These are phyloP conservation scores for Hymenoscyphus salicellus DNA, from an alignment of 2,329 filamentous ascomycete species.

Conservation along the genomic window DNA sequence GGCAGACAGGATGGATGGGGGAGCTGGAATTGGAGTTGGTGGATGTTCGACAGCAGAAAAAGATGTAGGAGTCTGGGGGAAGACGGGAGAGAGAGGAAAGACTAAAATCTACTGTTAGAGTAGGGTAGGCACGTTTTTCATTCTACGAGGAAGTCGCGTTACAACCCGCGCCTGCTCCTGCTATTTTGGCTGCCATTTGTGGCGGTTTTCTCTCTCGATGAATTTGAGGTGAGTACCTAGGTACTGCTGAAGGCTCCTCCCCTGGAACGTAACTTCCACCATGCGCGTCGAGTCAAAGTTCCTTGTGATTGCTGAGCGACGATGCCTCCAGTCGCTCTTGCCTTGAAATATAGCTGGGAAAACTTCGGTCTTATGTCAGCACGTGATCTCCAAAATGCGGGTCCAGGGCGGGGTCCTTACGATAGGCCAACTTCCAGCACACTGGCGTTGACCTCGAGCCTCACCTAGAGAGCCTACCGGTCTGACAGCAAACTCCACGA, in stretches of 20 bases:
- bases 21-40: neutral
- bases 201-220: neutral
- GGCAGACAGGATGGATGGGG: neutral
- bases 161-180: neutral
- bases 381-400: neutral
- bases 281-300: neutral
- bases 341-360: neutral
- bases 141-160: neutral
- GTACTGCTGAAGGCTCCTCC: neutral
- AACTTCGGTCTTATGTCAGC: neutral
- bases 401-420: neutral
- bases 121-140: neutral
- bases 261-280: neutral
- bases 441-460: slow-evolving; percentile 16
- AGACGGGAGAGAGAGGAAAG: neutral
- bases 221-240: neutral
- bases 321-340: neutral
- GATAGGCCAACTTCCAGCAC: slow-evolving; percentile 1
- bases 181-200: neutral
- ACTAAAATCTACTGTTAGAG: neutral
- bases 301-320: neutral
- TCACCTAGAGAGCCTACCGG: slow-evolving; percentile 3
- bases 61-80: neutral
- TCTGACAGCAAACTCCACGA: slow-evolving; percentile 8
- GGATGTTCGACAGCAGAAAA: neutral